Evolutionary conservation across 2,329 filamentous ascomycete genomes (phyloP).

Genomic region (Penicillium brasilianum): DNA sequence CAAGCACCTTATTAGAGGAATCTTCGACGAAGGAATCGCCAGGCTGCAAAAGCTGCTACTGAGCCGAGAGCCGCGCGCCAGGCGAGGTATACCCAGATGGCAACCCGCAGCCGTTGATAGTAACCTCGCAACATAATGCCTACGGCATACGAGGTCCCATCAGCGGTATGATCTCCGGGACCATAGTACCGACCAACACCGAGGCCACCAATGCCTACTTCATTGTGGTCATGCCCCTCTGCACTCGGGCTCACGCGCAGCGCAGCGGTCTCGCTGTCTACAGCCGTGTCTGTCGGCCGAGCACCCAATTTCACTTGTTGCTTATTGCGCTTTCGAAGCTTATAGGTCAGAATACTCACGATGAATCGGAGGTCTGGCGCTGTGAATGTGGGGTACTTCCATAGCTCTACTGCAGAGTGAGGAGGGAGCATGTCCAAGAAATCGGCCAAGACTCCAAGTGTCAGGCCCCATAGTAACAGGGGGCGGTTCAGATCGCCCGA

Average conservation of each 20-base stretch:
- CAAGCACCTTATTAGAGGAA: conserved; percentile 6
- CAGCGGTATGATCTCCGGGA: conserved; percentile 29
- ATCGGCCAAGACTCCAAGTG: conserved; percentile 69
- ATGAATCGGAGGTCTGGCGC: conserved; percentile 64
- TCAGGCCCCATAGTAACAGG: conserved; percentile 70
- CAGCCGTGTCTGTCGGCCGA: conserved; percentile 38
- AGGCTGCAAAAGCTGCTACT: conserved; percentile 35
- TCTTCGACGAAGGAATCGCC: conserved; percentile 34
- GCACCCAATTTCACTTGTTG: conserved; percentile 39
- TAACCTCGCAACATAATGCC: conserved; percentile 52
- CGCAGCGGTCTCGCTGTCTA: conserved; percentile 44
- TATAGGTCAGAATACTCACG: conserved; percentile 64
- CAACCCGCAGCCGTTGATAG: conserved; percentile 46
- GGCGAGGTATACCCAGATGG: conserved; percentile 47
- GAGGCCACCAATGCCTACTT: conserved; percentile 46
- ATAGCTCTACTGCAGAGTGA: conserved; percentile 63
- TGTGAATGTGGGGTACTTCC: conserved; percentile 72
- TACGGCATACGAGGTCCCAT: conserved; percentile 43
- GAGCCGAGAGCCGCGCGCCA: conserved; percentile 44
- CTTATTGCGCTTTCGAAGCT: conserved; percentile 59
- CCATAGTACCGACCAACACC: conserved; percentile 44
- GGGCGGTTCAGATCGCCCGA: conserved; percentile 48
- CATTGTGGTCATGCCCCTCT: conserved; percentile 38
- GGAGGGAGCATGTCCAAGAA: conserved; percentile 71
- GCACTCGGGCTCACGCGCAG: conserved; percentile 30